These are phyloP conservation scores for Lycium barbarum DNA, from an alignment of 257 asterid genomes.

Conservation along the genomic window DNA sequence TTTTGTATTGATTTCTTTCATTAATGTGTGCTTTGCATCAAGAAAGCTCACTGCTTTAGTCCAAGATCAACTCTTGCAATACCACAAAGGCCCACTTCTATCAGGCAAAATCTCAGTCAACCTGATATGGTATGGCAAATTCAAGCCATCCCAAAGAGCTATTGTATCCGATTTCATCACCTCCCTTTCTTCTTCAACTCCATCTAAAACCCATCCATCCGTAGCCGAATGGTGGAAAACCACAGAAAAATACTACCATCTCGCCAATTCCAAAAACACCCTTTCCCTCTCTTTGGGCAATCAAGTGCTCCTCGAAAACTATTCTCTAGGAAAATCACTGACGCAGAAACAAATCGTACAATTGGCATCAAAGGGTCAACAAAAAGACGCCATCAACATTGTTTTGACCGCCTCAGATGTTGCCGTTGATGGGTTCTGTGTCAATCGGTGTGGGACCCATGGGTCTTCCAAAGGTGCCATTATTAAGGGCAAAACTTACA, in stretches of 20 bases:
- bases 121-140: conserved; percentile 72
- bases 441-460: conserved; percentile 68
- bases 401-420: too few relatives aligned
- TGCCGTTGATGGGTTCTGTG: conserved; percentile 65
- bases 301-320: too few relatives aligned
- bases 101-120: conserved; percentile 64
- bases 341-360: too few relatives aligned
- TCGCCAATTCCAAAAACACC: too few relatives aligned
- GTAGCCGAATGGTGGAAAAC: conserved; percentile 45
- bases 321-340: too few relatives aligned
- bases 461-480: conserved; percentile 44
- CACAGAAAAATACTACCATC: too few relatives aligned
- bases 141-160: conserved; percentile 69
- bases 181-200: conserved; percentile 47
- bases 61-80: conserved; percentile 46
- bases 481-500: conserved; percentile 43
- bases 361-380: too few relatives aligned
- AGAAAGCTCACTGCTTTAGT: conserved; percentile 26
- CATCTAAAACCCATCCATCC: conserved; percentile 49
- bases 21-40: conserved; percentile 1
- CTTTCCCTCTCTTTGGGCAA: too few relatives aligned
- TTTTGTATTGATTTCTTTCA: background rate
- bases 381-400: too few relatives aligned
- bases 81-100: conserved; percentile 76
- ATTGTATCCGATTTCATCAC: conserved; percentile 69